Evolutionary conservation across 2,329 filamentous ascomycete genomes (phyloP), one percentile per base, ranked within the genome.

Genomic region (Penicillium sp.): DNA sequence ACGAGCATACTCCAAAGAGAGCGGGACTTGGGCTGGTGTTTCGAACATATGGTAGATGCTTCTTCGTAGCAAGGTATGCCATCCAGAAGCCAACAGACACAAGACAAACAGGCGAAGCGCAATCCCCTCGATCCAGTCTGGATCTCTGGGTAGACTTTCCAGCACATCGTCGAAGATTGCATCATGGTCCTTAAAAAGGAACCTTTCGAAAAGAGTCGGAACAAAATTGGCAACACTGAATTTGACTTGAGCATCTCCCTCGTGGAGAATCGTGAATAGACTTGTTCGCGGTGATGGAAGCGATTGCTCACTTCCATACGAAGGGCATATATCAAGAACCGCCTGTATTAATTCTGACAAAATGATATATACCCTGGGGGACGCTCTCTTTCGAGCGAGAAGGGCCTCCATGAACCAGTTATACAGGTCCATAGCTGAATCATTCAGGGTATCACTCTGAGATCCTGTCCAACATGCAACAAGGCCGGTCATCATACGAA

Each of bases 41-140:
- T 97, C 94, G 64, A 97, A 96, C 22, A 97, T 92, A 71, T 94
- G 89, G 70, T 97, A 99, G 18, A 96, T 89, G 61, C 91, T 92
- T 60, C 89, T 86, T 49, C 92, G 87, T 42, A 97, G 81, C 20
- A 97, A 80, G 0, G 92, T 96, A 56, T 91, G 87, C 90, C 93
- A 97, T 49, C 80, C 77, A 27, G 90, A 89, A 23, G 89, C 94
- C 55, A 99, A 77, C 53, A 86, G 85, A 1, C 89, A 85, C 11
- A 97, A 77, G 8, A 90, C 84, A 58, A 89, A 84, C 2, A 97
- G 77, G 6, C 94, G 87, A 60, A 96, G 83, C 0, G 91, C 90
- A 62, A 97, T 93, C 0, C 92, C 93, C 72, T 97, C 92, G 12
- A 81, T 75, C 72, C 86, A 87, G 29, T 86, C 83, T 4, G 83